Evolutionary conservation across 306 rosid species (phyloP).

Genomic region (Comarum palustre): DNA sequence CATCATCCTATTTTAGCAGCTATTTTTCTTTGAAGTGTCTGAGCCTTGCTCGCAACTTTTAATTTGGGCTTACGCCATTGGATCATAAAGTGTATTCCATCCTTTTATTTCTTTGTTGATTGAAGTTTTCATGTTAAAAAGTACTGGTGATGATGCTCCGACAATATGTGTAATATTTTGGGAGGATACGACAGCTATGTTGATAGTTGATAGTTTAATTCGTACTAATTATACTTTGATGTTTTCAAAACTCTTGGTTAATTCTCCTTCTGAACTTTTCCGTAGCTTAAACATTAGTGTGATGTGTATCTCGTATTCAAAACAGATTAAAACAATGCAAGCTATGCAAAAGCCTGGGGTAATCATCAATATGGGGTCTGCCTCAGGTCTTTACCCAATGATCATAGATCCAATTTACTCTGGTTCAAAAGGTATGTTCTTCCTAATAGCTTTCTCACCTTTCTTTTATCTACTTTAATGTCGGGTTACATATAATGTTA

Average conservation of each 20-base stretch:
- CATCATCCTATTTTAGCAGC: not conserved
- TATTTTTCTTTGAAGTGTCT: not conserved
- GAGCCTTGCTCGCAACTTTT: not conserved
- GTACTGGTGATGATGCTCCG: not conserved
- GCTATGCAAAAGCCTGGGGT: conserved; percentile 67
- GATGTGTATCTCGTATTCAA: conserved; percentile 22
- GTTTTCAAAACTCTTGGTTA: not conserved
- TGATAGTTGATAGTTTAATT: not conserved
- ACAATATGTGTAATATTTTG: not conserved
- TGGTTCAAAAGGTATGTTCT: conserved; percentile 77
- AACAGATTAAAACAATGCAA: conserved; percentile 73
- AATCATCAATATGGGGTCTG: conserved; percentile 85
- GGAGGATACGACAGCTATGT: not conserved
- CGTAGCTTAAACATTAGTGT: not conserved
- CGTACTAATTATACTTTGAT: not conserved
- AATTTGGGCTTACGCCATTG: not conserved
- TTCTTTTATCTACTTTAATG: conserved; percentile 8
- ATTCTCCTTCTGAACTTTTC: conserved; percentile 5
- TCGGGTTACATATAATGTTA: not conserved
- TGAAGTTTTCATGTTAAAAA: not conserved
- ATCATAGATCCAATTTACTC: conserved; percentile 54
- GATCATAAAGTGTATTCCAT: not conserved
- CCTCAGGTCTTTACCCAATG: conserved; percentile 92
- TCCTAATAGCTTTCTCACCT: conserved; percentile 1
- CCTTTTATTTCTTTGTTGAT: not conserved